Base-by-base conservation (phyloP, 768 basidiomycete genomes). In the Psilocybe azurescens region DNA sequence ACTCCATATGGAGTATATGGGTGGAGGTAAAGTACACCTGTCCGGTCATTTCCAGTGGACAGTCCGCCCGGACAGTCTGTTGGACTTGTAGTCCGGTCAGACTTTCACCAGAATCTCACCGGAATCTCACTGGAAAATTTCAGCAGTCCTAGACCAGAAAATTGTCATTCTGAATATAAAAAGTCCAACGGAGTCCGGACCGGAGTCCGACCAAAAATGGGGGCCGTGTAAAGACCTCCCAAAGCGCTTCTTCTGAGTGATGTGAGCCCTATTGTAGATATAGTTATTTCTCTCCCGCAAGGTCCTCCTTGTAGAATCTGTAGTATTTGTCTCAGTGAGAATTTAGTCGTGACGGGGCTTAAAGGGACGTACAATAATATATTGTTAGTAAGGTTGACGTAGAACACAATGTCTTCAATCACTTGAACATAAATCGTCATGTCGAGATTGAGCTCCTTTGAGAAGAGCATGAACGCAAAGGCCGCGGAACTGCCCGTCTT, bases 301-400 rank as follows among this genome's bases (percentile, higher is more conserved):
- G 16, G 11, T 50, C 53, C 47, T 61, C 60, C 28, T 62, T 62
- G 47, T 62, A 58, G 33, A 58, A 58, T 24, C 61, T 62, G 41
- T 6, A 16, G 18, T 7, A 54, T 54, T 18, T 7, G 29, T 9
- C 9, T 4, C 33, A 30, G 9, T 30, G 10, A 48, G 33, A 3
- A 2, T 6, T 10, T n/a, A 16, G 29, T 4, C n/a, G 13, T 18
- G 13, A 24, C 3, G 11, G 47, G 28, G 24, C 46, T 2, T 24
- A 9, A 33, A 16, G 10, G 8, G 29, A 53, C 51, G 30, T 38
- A 62, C 61, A 46, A 62, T 11, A 62, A n/a, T 13, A 62, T 18
- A 54, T 62, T 52, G 36, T 62, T 62, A 8, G 44, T 32, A 4
- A 53, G 29, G 24, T 62, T 53, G 39, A 33, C 24, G 38, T 58